These are phyloP conservation scores for Fusarium xylarioides DNA, from an alignment of 2,329 filamentous ascomycete species.

Conservation along the genomic window DNA sequence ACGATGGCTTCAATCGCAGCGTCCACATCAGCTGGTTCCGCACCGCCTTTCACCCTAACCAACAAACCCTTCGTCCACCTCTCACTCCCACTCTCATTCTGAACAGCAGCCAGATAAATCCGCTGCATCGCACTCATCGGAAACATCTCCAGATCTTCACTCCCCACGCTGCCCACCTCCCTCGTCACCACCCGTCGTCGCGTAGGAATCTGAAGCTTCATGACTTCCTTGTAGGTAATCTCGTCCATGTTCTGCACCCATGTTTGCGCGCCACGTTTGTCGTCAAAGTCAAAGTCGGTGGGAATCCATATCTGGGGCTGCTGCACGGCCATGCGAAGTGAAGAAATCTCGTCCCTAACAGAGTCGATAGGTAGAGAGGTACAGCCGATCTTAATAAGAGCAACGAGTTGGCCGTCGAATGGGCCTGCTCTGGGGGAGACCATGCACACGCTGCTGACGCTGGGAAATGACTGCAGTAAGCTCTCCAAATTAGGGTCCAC, in stretches of 20 bases:
- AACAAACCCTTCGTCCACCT: slow-evolving; percentile 63
- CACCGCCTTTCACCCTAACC: slow-evolving; percentile 54
- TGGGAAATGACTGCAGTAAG: slow-evolving; percentile 51
- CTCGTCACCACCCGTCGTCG: slow-evolving; percentile 41
- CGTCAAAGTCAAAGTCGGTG: slow-evolving; percentile 52
- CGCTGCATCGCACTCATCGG: slow-evolving; percentile 62
- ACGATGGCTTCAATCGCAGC: slow-evolving; percentile 60
- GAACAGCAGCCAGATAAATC: not conserved
- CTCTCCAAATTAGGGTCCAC: slow-evolving; percentile 46
- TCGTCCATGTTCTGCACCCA: slow-evolving; percentile 65
- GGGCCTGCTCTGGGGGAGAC: slow-evolving; percentile 59
- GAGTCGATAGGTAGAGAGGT: slow-evolving; percentile 48
- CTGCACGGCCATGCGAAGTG: slow-evolving; percentile 52
- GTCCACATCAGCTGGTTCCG: slow-evolving; percentile 55
- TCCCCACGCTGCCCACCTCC: not conserved
- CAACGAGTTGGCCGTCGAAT: slow-evolving; percentile 60
- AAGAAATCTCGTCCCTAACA: slow-evolving; percentile 53
- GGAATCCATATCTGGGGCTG: slow-evolving; percentile 60
- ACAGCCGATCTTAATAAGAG: slow-evolving; percentile 53
- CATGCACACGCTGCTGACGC: slow-evolving; percentile 54
- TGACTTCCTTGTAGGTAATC: slow-evolving; percentile 55
- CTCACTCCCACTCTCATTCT: slow-evolving; percentile 20
- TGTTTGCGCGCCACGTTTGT: slow-evolving; percentile 58
- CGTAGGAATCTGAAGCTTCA: slow-evolving; percentile 54
- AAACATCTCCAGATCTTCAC: slow-evolving; percentile 50